Evolutionary conservation across 306 rosid genomes (phyloP).

Genomic region (Dalbergia oliveri): DNA sequence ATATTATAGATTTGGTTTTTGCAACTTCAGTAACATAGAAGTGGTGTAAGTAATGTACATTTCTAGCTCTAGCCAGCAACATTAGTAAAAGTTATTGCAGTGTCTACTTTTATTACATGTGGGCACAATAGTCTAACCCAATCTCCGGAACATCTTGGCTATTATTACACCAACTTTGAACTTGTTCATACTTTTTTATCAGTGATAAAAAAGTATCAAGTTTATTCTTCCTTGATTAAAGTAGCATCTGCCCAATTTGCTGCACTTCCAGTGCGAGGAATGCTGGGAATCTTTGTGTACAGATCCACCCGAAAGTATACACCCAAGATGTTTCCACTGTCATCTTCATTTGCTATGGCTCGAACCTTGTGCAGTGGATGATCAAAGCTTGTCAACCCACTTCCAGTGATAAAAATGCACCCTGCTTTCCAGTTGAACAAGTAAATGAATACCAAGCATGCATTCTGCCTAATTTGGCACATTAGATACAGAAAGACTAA

Average conservation of each 20-base stretch:
- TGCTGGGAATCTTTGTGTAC: slow-evolving; percentile 61
- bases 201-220: slow-evolving; percentile 19
- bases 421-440: slow-evolving; percentile 50
- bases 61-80: slow-evolving; percentile 4
- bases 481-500: neutral
- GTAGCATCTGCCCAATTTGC: slow-evolving; percentile 63
- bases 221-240: slow-evolving; percentile 43
- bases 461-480: slow-evolving; percentile 3
- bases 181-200: neutral
- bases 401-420: slow-evolving; percentile 65
- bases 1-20: neutral
- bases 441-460: neutral
- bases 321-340: slow-evolving; percentile 56
- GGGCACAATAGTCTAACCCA: neutral
- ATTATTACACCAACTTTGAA: slow-evolving; percentile 14
- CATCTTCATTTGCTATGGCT: slow-evolving; percentile 56
- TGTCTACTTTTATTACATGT: slow-evolving; percentile 19
- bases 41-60: neutral
- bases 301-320: slow-evolving; percentile 68
- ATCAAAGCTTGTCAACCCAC: slow-evolving; percentile 67
- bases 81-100: neutral
- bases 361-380: slow-evolving; percentile 69
- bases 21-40: neutral
- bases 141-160: neutral
- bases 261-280: slow-evolving; percentile 67